Percentiles rank a stretch among this genome's conserved stretches.
phyloP scores from a whole-genome alignment of 2,329 filamentous ascomycete species.

The Xylariales sp. region DNA sequence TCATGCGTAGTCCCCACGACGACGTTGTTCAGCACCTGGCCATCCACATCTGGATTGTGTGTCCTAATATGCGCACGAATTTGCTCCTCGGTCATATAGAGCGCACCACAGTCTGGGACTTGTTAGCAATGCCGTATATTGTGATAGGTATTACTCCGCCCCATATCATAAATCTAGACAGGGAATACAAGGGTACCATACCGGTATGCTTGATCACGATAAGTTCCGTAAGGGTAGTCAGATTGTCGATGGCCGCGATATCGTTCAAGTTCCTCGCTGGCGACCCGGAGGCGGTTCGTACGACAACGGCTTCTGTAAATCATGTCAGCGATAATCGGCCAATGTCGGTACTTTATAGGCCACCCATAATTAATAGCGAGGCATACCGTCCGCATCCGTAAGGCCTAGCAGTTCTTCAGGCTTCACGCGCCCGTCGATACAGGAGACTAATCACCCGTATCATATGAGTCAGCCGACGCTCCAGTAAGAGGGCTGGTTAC shows the following conservation, averaged over 20 bases:
- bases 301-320: constrained; percentile 10
- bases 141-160: not conserved
- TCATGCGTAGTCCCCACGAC: constrained; percentile 9
- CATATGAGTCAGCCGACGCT: not conserved
- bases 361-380: too few relatives aligned
- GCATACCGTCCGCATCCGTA: constrained; percentile 14
- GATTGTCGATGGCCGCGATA: constrained; percentile 20
- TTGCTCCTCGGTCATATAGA: constrained; percentile 17
- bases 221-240: constrained; percentile 16
- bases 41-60: constrained; percentile 21
- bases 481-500: too few relatives aligned
- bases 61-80: constrained; percentile 23
- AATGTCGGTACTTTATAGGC: not conserved
- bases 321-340: not conserved
- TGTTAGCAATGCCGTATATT: not conserved
- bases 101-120: constrained; percentile 26
- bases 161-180: not conserved
- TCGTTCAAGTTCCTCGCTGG: constrained; percentile 27
- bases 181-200: not conserved
- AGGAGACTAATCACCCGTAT: constrained; percentile 12
- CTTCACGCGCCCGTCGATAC: constrained; percentile 12
- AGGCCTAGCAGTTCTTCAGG: constrained; percentile 17
- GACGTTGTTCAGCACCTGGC: constrained; percentile 8
- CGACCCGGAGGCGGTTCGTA: constrained; percentile 23
- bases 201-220: constrained; percentile 30